Percentiles rank a stretch among this genome's conserved stretches.
Conservation (phyloP, 352 stramenopile genomes). For the Globisporangium splendens region DNA sequence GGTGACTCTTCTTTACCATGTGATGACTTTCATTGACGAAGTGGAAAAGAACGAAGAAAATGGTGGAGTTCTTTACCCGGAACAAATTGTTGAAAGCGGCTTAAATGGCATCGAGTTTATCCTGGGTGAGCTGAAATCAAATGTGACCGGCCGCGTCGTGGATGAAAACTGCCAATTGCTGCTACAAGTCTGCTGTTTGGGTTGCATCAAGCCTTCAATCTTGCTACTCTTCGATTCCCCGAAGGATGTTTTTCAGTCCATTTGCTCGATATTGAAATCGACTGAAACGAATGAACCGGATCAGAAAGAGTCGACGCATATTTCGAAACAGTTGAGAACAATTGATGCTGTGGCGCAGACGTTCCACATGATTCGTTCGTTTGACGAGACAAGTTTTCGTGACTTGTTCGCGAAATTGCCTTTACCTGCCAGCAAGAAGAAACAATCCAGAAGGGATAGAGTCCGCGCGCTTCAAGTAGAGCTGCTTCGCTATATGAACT, state of each 20-base stretch:
- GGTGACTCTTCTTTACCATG: conserved; percentile 36
- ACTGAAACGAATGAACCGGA: background rate
- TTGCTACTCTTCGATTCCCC: conserved; percentile 60
- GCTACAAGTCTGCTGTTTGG: conserved; percentile 31
- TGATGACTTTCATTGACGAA: conserved; percentile 32
- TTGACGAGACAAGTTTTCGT: conserved; percentile 27
- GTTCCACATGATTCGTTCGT: conserved; percentile 32
- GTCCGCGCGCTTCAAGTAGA: conserved; percentile 39
- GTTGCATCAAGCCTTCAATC: conserved; percentile 41
- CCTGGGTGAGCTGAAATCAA: conserved; percentile 23
- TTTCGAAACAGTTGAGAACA: conserved; percentile 12
- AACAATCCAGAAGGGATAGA: conserved; percentile 39
- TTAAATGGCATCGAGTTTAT: conserved; percentile 36
- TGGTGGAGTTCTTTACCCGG: conserved; percentile 16
- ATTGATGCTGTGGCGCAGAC: conserved; percentile 30
- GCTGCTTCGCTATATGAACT: conserved; percentile 38
- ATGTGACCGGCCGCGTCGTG: conserved; percentile 10
- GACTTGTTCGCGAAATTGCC: conserved; percentile 29
- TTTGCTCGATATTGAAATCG: conserved; percentile 14
- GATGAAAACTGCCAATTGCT: conserved; percentile 18
- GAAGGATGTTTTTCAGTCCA: conserved; percentile 33
- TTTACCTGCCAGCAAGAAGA: conserved; percentile 38
- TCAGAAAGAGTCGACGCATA: background rate
- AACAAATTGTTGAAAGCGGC: conserved; percentile 30
- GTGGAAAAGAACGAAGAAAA: conserved; percentile 16